A percentile compares a stretch with the other conserved stretches of the same genome.
These are phyloP conservation scores for Globisporangium heterothallicum DNA, from an alignment of 352 stramenopile species.

Conservation along the genomic window DNA sequence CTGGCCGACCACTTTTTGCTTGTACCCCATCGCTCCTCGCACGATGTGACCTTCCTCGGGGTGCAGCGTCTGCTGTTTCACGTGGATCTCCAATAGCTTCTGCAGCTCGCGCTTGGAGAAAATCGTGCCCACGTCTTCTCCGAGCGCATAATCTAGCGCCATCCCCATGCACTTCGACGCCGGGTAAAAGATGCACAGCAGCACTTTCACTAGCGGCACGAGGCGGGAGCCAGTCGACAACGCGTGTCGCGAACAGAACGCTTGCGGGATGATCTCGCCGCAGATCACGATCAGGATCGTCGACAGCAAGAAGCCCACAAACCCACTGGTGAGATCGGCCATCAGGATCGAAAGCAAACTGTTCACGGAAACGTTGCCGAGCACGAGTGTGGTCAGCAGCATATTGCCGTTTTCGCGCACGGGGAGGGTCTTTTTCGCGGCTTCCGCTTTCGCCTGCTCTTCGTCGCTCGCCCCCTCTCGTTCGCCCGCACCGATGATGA, in stretches of 20 bases:
- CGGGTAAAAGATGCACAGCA: constrained; percentile 90
- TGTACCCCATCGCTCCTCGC: constrained; percentile 79
- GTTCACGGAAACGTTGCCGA: constrained; percentile 97
- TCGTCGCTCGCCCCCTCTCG: constrained; percentile 61
- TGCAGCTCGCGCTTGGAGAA: constrained; percentile 92
- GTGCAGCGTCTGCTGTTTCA: constrained; percentile 88
- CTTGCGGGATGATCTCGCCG: constrained; percentile 91
- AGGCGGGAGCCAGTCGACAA: constrained; percentile 62
- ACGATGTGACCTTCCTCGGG: constrained; percentile 95
- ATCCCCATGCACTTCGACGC: constrained; percentile 89
- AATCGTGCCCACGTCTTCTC: constrained; percentile 93
- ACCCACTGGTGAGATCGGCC: constrained; percentile 83
- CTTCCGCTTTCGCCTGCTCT: constrained; percentile 42
- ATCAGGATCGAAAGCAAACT: constrained; percentile 96
- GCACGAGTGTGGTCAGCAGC: constrained; percentile 95
- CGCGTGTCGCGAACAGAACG: constrained; percentile 91
- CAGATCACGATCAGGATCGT: constrained; percentile 95
- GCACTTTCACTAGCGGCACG: constrained; percentile 90
- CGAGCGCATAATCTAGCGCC: constrained; percentile 89
- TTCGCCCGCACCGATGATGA: constrained; percentile 90
- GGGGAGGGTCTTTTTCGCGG: constrained; percentile 71
- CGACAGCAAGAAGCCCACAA: constrained; percentile 92
- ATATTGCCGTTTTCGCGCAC: constrained; percentile 94
- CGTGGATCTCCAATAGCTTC: constrained; percentile 97
- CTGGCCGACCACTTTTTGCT: constrained; percentile 72